phyloP scores from a whole-genome alignment of 1,284 basidiomycete genomes.

The Cryptococcus jaspeensis region DNA sequence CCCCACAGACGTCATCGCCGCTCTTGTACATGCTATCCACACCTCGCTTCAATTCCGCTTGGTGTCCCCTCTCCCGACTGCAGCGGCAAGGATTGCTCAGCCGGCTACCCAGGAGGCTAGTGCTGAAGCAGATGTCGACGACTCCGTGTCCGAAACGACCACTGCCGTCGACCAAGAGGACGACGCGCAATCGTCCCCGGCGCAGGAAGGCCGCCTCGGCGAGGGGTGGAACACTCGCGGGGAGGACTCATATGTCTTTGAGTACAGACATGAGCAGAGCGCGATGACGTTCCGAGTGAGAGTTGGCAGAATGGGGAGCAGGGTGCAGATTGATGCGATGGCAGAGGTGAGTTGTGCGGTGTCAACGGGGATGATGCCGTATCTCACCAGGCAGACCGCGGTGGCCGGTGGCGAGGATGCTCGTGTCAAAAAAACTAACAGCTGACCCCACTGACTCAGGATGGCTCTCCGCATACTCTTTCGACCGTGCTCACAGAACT shows the following conservation, averaged over 20 bases:
- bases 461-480: constrained; percentile 52
- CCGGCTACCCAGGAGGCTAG: neutral
- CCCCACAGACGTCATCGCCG: constrained; percentile 48
- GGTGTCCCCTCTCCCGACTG: constrained; percentile 9
- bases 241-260: constrained; percentile 47
- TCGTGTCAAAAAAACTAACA: neutral
- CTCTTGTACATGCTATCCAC: constrained; percentile 52
- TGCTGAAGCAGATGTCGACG: constrained; percentile 25
- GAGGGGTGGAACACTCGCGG: constrained; percentile 42
- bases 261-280: constrained; percentile 52
- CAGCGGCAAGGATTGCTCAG: neutral
- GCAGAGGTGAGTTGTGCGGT: constrained; percentile 48
- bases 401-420: neutral
- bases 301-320: constrained; percentile 50
- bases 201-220: constrained; percentile 3
- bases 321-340: constrained; percentile 51
- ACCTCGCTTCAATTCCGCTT: constrained; percentile 51
- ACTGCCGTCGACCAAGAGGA: constrained; percentile 44
- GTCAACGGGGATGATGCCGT: neutral
- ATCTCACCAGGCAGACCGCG: neutral
- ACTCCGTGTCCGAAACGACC: constrained; percentile 43
- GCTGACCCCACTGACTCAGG: constrained; percentile 28
- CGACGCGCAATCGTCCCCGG: constrained; percentile 3
- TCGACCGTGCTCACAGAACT: constrained; percentile 48
- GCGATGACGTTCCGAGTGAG: constrained; percentile 50